These are phyloP conservation scores for Colletotrichum tanaceti DNA, from an alignment of 2,329 filamentous ascomycete genomes.

Conservation along the genomic window DNA sequence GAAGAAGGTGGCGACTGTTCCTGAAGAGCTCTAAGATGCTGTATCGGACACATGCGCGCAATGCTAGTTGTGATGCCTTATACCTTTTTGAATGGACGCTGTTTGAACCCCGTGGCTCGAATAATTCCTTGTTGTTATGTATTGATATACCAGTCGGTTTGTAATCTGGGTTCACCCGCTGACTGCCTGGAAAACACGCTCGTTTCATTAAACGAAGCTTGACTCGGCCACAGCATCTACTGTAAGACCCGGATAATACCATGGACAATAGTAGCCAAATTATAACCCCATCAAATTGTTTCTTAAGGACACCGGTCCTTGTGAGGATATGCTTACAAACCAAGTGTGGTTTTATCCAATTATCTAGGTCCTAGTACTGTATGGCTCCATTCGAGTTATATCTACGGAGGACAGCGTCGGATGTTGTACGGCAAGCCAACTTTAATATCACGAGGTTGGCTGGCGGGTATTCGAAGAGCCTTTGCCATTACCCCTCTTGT, in stretches of 20 bases:
- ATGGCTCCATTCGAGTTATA: background rate
- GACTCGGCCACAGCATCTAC: background rate
- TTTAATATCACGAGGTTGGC: background rate
- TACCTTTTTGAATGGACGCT: constrained; percentile 9
- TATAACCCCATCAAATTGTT: background rate
- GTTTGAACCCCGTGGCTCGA: background rate
- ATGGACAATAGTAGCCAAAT: background rate
- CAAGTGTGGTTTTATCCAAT: background rate
- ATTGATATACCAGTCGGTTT: no score
- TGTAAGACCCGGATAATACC: no score
- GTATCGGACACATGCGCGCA: background rate
- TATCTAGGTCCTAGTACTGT: no score
- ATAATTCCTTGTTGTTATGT: no score
- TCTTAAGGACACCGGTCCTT: background rate
- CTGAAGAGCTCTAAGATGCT: constrained; percentile 51
- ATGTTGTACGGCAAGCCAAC: background rate
- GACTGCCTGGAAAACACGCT: background rate
- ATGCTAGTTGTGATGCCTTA: background rate
- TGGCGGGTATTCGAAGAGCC: background rate
- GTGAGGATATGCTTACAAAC: background rate
- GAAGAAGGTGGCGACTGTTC: constrained; percentile 46
- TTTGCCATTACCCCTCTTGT: no score
- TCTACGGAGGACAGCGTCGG: background rate
- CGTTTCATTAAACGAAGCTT: background rate
- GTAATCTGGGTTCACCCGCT: background rate